These are phyloP conservation scores for Fusarium annulatum DNA, from an alignment of 2,329 filamentous ascomycete genomes.

Conservation along the genomic window DNA sequence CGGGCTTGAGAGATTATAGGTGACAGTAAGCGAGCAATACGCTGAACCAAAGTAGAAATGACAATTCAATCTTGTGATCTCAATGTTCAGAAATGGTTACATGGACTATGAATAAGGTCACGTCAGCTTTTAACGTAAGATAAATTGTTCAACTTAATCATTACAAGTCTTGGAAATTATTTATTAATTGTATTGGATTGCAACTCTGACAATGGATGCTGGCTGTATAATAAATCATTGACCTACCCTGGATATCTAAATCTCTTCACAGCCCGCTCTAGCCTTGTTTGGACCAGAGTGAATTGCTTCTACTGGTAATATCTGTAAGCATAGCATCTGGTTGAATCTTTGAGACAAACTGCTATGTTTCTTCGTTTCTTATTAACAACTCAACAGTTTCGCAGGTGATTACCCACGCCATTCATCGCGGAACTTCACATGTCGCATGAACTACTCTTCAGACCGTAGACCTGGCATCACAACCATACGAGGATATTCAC, in stretches of 20 bases:
- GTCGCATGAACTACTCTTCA: neutral
- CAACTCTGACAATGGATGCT: neutral
- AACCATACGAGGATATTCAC: neutral
- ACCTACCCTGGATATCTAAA: neutral
- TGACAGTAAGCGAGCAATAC: too few relatives aligned
- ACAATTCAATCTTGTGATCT: fast-evolving
- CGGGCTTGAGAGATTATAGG: neutral
- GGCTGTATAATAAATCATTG: neutral
- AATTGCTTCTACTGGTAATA: neutral
- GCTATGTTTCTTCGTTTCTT: neutral
- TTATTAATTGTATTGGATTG: neutral
- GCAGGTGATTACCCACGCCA: neutral
- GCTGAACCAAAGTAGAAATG: fast-evolving
- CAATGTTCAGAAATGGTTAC: neutral
- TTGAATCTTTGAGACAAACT: neutral
- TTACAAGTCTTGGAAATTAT: fast-evolving
- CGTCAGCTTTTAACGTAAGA: fast-evolving
- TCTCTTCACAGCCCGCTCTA: too few relatives aligned
- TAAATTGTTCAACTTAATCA: neutral
- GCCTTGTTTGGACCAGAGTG: neutral
- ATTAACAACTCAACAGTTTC: neutral
- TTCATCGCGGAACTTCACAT: neutral
- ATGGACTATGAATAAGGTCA: neutral
- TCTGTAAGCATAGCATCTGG: too few relatives aligned
- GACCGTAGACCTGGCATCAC: neutral